Evolutionary conservation across 192 early-diverging fungal species (phyloP), one percentile per base, ranked within the genome.

Genomic region (Gaertneriomyces semiglobifer): DNA sequence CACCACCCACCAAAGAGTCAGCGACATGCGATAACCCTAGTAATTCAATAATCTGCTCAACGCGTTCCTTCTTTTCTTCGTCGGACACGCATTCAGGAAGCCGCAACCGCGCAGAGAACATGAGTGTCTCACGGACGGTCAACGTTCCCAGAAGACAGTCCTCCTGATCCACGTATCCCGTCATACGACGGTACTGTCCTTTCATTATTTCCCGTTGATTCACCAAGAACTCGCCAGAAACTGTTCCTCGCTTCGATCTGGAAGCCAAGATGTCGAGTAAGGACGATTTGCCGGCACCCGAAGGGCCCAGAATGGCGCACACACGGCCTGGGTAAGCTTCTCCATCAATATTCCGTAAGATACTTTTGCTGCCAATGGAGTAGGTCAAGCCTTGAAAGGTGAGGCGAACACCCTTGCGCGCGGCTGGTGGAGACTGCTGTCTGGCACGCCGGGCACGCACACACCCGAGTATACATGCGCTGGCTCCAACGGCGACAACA

Each of bases 231-330:
- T 56, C 14, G 6, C 77, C 82, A 14, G 65, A 41, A 5, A 78
- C 18, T 4, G 59, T 55, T 8, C 77, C 78, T 8, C 51, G 51
- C 50, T 77, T 80, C 43, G 82, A 76, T 51, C 88, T 89, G 3
- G 86, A 88, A 7, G 88, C 88, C 33, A 93, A 74, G 2, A 91
- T 82, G 72, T 92, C 90, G 25, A 97, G 78, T n/a, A 94, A 70
- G 3, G 66, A 53, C 19, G 63, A 70, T 52, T 65, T 64, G 8
- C 66, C 58, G 11, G 56, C 56, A 65, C 75, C 93, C 14, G 88
- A 90, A 1, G 92, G 90, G 0, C 95, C 96, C 88, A 97, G 93
- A 10, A 98, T 84, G 5, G 92, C 93, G 62, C 89, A 71, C 44
- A 91, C 61, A 40, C 87, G 81, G 33, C 93, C 94, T 12, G 93